phyloP scores from a whole-genome alignment of 2,329 filamentous ascomycete genomes.

The Kalaharituber pfeilii region DNA sequence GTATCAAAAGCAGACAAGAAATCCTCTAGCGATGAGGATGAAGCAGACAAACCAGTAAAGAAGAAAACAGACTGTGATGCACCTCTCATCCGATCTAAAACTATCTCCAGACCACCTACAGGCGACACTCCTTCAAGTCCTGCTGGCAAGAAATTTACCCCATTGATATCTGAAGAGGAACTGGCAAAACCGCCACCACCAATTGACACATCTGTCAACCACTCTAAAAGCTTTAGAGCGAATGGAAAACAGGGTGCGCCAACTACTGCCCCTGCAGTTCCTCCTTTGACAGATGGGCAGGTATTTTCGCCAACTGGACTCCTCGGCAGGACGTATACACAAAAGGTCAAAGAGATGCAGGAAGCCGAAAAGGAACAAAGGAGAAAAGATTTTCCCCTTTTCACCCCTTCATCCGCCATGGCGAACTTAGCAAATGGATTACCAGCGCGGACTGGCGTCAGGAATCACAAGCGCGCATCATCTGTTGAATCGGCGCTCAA shows the following conservation, averaged over 20 bases:
- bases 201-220: neutral
- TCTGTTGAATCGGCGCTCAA: neutral
- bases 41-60: neutral
- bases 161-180: conserved; percentile 14
- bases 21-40: neutral
- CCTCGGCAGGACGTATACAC: conserved; percentile 35
- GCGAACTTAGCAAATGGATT: neutral
- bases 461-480: neutral
- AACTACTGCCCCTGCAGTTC: neutral
- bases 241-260: neutral
- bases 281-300: conserved; percentile 12
- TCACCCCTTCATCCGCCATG: neutral
- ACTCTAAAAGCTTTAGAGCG: neutral
- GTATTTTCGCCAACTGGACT: conserved; percentile 33
- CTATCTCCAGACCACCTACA: neutral
- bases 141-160: neutral
- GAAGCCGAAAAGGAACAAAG: neutral
- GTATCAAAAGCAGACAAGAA: neutral
- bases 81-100: neutral
- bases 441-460: neutral
- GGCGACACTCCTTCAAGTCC: neutral
- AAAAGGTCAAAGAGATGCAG: conserved; percentile 16
- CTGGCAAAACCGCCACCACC: conserved; percentile 11
- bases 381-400: neutral
- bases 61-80: neutral